phyloP scores from a whole-genome alignment of 2,329 filamentous ascomycete species.

The Emmonsia crescens region DNA sequence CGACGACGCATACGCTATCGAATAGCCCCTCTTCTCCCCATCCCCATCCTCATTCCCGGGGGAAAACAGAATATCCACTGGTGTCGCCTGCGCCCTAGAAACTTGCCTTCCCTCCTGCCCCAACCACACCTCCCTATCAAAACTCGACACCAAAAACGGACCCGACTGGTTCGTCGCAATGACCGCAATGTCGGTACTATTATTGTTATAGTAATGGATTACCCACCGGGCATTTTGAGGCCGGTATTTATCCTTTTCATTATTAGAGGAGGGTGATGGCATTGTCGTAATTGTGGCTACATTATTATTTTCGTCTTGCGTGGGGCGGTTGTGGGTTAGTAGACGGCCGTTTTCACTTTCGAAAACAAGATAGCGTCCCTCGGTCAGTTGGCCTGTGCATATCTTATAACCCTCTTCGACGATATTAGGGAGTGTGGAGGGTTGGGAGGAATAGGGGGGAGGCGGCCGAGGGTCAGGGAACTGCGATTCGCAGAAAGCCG shows the following conservation, averaged over 20 bases:
- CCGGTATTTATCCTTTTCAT: slow-evolving; percentile 2
- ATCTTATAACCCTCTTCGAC: slow-evolving; percentile 46
- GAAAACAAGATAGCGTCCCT: slow-evolving; percentile 45
- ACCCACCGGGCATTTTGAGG: slow-evolving; percentile 7
- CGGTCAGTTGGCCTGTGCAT: slow-evolving; percentile 42
- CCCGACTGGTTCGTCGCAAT: slow-evolving; percentile 10
- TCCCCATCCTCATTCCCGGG: neutral
- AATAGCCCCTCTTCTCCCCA: slow-evolving; percentile 9
- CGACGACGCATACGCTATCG: neutral
- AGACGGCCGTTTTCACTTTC: slow-evolving; percentile 3
- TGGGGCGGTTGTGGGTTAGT: neutral
- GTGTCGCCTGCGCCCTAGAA: slow-evolving; percentile 4
- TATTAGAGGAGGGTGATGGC: neutral
- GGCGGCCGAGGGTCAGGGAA: slow-evolving; percentile 31
- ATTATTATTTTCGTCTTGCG: neutral
- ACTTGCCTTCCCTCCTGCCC: slow-evolving; percentile 5
- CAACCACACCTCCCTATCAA: slow-evolving; percentile 9
- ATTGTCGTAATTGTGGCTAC: neutral
- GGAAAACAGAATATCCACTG: slow-evolving; percentile 10
- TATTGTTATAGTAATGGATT: slow-evolving; percentile 13
- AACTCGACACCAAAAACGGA: slow-evolving; percentile 11
- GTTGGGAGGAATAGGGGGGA: slow-evolving; percentile 39
- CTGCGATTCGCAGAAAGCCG: slow-evolving; percentile 34
- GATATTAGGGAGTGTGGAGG: slow-evolving; percentile 26
- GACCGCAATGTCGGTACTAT: slow-evolving; percentile 8